Percentiles rank a stretch among this genome's conserved stretches.
Conservation (phyloP, 1,284 basidiomycete genomes). For the Ganoderma multipileum region DNA sequence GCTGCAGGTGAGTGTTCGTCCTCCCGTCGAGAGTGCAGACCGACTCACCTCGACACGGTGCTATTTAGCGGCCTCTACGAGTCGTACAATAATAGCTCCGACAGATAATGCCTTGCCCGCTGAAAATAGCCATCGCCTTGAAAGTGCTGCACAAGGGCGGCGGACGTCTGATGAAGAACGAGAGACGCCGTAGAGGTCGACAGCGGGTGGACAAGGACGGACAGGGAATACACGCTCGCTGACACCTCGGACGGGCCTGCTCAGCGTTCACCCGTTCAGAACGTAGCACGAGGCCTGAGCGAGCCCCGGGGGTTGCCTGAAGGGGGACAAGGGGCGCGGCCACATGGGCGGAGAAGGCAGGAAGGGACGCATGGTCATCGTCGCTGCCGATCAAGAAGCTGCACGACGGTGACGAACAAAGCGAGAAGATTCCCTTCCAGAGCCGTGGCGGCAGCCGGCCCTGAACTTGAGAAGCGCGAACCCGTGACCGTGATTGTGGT, state of each 20-base stretch:
- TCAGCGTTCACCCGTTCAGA: not conserved
- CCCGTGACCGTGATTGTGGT: too few relatives aligned
- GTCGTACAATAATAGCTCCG: not conserved
- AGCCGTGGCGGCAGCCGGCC: too few relatives aligned
- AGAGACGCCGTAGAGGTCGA: not conserved
- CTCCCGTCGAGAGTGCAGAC: not conserved
- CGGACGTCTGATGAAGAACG: not conserved
- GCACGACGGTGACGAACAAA: not conserved
- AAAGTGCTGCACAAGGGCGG: not conserved
- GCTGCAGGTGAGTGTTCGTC: not conserved
- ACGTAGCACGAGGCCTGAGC: not conserved
- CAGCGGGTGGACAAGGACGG: not conserved
- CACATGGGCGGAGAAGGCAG: not conserved
- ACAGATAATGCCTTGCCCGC: not conserved
- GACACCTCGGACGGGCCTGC: not conserved
- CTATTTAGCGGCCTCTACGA: not conserved
- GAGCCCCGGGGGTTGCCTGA: not conserved
- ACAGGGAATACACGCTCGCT: not conserved
- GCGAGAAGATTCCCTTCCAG: not conserved
- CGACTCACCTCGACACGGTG: not conserved
- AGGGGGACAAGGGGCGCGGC: not conserved
- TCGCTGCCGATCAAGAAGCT: constrained; percentile 3
- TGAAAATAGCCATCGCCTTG: not conserved
- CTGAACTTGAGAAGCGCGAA: too few relatives aligned
- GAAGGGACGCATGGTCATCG: not conserved